Evolutionary conservation across 2,329 filamentous ascomycete species (phyloP), one percentile per base, ranked within the genome.

Genomic region (Huntiella omanensis): DNA sequence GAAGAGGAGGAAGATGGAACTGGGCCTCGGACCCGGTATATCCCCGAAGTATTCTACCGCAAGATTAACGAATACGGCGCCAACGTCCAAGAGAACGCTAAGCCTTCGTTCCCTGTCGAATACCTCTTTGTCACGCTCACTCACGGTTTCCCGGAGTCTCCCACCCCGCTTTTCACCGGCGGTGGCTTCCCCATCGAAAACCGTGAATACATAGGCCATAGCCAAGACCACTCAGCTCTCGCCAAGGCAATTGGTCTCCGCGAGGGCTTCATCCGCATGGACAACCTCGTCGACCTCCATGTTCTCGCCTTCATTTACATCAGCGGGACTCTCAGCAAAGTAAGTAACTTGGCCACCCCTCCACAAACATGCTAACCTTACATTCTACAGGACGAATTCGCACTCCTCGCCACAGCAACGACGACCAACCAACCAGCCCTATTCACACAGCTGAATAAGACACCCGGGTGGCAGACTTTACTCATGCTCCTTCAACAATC

Each of bases 41-140:
- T 98, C 16, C 91, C 91, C 1, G 91, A 98, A 57, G 88, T 98
- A 4, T 98, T 96, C 63, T 98, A 92, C 65, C 77, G 88, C 51
- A 79, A 76, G 54, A 85, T 94, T 62, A 98, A 98, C 61, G 88
- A 98, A 60, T 94, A 98, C 58, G 87, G 87, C 33, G 84, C 82
- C 52, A 94, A 88, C 54, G 91, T 96, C 5, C 91, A 95, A 59
- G 85, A 96, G 61, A 96, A 94, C 55, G 91, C 91, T 17, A 96
- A 95, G 59, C 91, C 91, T 0, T 78, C 83, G 40, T 98, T 98
- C 60, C 91, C 91, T 0, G 87, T 95, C 42, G 91, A 98, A 59
- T 98, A 96, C 60, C 73, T 98, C 33, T 78, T 96, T 48, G 84
- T 96, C 51, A 96, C 91, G 6, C 71, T 98, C 52, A 98, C 91